phyloP scores from a whole-genome alignment of 176 grass and related monocot species.

The Secale cereale region DNA sequence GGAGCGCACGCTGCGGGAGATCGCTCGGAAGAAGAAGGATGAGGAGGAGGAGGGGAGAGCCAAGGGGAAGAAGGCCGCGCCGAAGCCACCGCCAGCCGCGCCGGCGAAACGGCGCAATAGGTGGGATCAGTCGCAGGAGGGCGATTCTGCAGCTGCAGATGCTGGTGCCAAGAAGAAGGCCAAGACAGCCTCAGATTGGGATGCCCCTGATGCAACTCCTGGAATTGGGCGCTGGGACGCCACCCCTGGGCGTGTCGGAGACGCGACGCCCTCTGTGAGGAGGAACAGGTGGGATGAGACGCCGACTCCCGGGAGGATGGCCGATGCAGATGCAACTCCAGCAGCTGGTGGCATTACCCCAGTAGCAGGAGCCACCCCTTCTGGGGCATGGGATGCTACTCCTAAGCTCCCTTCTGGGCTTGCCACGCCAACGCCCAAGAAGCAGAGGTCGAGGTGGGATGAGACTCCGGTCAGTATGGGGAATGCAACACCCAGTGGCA shows the following conservation, averaged over 20 bases:
- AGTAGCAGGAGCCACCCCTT: conserved; percentile 66
- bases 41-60: conserved; percentile 56
- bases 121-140: conserved; percentile 94
- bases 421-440: conserved; percentile 89
- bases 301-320: conserved; percentile 79
- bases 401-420: conserved; percentile 76
- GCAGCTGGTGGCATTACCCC: conserved; percentile 64
- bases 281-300: conserved; percentile 98
- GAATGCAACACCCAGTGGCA: conserved; percentile 45
- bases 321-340: conserved; percentile 84
- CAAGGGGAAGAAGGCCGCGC: conserved; percentile 48
- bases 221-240: conserved; percentile 84
- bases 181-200: conserved; percentile 72
- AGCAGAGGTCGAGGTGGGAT: conserved; percentile 94
- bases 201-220: conserved; percentile 87
- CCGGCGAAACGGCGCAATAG: conserved; percentile 68
- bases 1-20: conserved; percentile 67
- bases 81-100: conserved; percentile 29
- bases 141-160: conserved; percentile 28
- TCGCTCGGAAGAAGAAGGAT: conserved; percentile 78
- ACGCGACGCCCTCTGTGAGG: conserved; percentile 63
- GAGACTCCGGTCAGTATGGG: conserved; percentile 82
- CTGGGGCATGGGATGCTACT: conserved; percentile 90
- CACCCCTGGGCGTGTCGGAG: conserved; percentile 62
- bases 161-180: conserved; percentile 65